Percentiles rank a stretch among this genome's conserved stretches.
Evolutionary conservation across 495 filamentous ascomycete species (phyloP).

Genomic region (Staphylotrichum tortipilum): DNA sequence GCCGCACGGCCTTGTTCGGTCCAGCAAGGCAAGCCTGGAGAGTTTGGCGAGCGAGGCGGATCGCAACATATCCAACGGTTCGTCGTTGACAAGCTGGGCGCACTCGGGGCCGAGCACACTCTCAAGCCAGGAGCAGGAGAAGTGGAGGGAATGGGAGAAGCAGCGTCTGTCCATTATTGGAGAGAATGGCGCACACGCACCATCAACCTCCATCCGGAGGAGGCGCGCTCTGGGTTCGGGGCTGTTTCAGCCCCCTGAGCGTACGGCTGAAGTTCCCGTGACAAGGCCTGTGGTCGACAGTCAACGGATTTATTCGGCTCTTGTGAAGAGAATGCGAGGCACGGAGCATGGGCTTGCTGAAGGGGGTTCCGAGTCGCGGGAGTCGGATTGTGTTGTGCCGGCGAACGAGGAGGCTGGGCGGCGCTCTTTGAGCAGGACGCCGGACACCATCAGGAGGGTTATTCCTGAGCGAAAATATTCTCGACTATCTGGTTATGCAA

Average conservation of each 20-base stretch:
- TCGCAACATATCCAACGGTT: slow-evolving; percentile 41
- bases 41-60: slow-evolving; percentile 42
- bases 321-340: slow-evolving; percentile 56
- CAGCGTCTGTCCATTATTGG: slow-evolving; percentile 59
- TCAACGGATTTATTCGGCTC: slow-evolving; percentile 61
- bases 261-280: not conserved
- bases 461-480: not conserved
- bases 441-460: slow-evolving; percentile 1
- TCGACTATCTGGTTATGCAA: not conserved
- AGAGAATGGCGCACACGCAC: slow-evolving; percentile 47
- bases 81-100: slow-evolving; percentile 70
- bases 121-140: slow-evolving; percentile 29
- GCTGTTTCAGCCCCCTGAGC: slow-evolving; percentile 10
- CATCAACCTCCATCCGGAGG: slow-evolving; percentile 31
- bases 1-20: slow-evolving; percentile 33
- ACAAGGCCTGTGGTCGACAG: slow-evolving; percentile 40
- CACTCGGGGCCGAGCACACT: slow-evolving; percentile 47
- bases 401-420: not conserved
- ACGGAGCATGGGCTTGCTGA: not conserved
- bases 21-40: slow-evolving; percentile 43
- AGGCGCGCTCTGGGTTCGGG: slow-evolving; percentile 14
- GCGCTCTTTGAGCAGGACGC: not conserved
- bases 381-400: not conserved
- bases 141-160: slow-evolving; percentile 38
- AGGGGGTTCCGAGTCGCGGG: not conserved